phyloP scores from a whole-genome alignment of 768 basidiomycete species.

The Peribolospora baueri region DNA sequence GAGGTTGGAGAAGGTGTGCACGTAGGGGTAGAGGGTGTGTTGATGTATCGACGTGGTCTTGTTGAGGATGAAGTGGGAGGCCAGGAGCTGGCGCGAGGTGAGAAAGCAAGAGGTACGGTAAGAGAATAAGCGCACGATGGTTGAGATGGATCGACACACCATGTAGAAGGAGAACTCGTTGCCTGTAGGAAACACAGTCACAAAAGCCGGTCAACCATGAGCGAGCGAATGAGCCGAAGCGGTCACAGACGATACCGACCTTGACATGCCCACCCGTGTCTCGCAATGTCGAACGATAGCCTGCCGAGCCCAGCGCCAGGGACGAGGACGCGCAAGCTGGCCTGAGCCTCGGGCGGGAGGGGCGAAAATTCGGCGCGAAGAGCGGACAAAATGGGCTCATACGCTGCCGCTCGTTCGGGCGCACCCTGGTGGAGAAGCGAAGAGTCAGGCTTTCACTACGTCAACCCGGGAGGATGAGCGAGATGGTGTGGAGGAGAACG shows the following conservation, averaged over 20 bases:
- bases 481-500: conserved; percentile 3
- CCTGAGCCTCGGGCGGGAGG: conserved; percentile 34
- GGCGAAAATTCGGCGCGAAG: conserved; percentile 39
- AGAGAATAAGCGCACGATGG: background rate
- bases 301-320: conserved; percentile 78
- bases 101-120: background rate
- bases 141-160: conserved; percentile 15
- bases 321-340: conserved; percentile 46
- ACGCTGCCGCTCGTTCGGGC: conserved; percentile 50
- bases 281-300: conserved; percentile 65
- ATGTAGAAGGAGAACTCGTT: conserved; percentile 94
- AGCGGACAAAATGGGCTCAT: conserved; percentile 56
- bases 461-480: background rate
- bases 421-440: conserved; percentile 30
- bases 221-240: background rate
- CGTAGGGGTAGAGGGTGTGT: conserved; percentile 61
- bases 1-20: conserved; percentile 78
- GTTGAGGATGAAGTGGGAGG: conserved; percentile 71
- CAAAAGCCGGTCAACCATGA: conserved; percentile 15
- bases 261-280: too few relatives aligned
- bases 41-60: conserved; percentile 43
- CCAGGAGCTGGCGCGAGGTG: conserved; percentile 27
- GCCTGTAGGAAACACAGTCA: conserved; percentile 66
- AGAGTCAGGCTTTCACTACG: background rate
- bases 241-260: conserved; percentile 30